Percentiles rank a stretch among this genome's conserved stretches.
These are phyloP conservation scores for Thelonectria olida DNA, from an alignment of 2,329 filamentous ascomycete genomes.

Conservation along the genomic window DNA sequence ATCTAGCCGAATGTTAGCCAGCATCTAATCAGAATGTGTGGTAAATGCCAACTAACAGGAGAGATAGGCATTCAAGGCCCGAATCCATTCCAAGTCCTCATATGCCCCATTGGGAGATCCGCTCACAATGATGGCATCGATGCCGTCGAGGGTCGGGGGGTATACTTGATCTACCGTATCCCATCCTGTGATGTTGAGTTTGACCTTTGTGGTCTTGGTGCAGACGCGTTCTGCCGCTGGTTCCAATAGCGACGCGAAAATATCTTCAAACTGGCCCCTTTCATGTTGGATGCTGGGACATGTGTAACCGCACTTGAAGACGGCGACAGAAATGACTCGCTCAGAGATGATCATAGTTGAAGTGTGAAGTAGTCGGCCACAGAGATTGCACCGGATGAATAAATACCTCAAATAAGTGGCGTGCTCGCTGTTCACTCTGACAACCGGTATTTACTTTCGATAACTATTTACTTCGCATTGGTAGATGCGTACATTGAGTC, in stretches of 20 bases:
- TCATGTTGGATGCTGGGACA: conserved; percentile 6
- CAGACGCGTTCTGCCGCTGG: background rate
- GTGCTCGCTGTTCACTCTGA: no score
- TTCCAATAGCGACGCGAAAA: conserved; percentile 2
- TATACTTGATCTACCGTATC: conserved; percentile 10
- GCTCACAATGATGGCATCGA: conserved; percentile 15
- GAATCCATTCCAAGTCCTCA: conserved; percentile 17
- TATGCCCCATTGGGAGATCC: conserved; percentile 17
- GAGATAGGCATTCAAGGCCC: conserved; percentile 1
- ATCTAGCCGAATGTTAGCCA: conserved; percentile 2
- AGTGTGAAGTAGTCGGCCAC: background rate
- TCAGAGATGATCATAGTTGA: background rate
- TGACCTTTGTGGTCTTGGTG: background rate
- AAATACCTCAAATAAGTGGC: no score
- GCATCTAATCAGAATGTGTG: background rate
- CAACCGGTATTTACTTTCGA: no score
- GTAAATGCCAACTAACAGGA: background rate
- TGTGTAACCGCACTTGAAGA: conserved; percentile 18
- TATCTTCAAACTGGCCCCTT: conserved; percentile 15
- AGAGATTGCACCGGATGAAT: no score
- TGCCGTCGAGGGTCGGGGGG: background rate
- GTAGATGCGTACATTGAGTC: no score
- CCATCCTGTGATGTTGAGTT: conserved; percentile 1
- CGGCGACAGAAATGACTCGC: background rate
- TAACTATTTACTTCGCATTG: no score